These are phyloP conservation scores for Globisporangium cystogenes DNA, from an alignment of 352 stramenopile species.

Conservation along the genomic window DNA sequence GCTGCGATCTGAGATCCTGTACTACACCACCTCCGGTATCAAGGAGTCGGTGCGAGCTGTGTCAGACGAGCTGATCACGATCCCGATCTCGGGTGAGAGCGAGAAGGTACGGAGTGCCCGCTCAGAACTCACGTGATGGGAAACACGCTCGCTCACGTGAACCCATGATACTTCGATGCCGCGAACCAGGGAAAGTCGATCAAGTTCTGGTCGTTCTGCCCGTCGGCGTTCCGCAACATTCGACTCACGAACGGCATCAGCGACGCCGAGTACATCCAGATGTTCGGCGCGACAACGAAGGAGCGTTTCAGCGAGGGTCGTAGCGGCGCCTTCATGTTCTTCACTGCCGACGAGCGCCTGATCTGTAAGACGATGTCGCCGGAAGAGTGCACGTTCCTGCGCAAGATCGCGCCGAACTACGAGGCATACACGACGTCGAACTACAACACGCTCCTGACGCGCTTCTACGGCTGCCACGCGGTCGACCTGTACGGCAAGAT, in stretches of 20 bases:
- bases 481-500: slow-evolving; percentile 88
- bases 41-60: slow-evolving; percentile 79
- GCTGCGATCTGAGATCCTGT: slow-evolving; percentile 83
- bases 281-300: slow-evolving; percentile 85
- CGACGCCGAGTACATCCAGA: slow-evolving; percentile 74
- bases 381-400: slow-evolving; percentile 82
- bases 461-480: slow-evolving; percentile 88
- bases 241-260: slow-evolving; percentile 76
- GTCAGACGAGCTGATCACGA: slow-evolving; percentile 66
- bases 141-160: background rate
- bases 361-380: slow-evolving; percentile 91
- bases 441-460: slow-evolving; percentile 78
- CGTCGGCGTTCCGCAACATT: slow-evolving; percentile 82
- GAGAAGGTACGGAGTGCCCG: slow-evolving; percentile 34
- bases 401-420: slow-evolving; percentile 84
- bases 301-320: slow-evolving; percentile 86
- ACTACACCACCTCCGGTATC: slow-evolving; percentile 89
- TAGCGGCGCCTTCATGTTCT: slow-evolving; percentile 92
- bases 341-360: slow-evolving; percentile 80
- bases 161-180: background rate
- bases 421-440: slow-evolving; percentile 83
- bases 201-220: slow-evolving; percentile 87
- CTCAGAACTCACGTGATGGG: background rate
- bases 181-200: slow-evolving; percentile 52
- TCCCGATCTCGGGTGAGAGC: slow-evolving; percentile 73